These are phyloP conservation scores for Penicillium paradoxum DNA, from an alignment of 495 filamentous ascomycete genomes.

Conservation along the genomic window DNA sequence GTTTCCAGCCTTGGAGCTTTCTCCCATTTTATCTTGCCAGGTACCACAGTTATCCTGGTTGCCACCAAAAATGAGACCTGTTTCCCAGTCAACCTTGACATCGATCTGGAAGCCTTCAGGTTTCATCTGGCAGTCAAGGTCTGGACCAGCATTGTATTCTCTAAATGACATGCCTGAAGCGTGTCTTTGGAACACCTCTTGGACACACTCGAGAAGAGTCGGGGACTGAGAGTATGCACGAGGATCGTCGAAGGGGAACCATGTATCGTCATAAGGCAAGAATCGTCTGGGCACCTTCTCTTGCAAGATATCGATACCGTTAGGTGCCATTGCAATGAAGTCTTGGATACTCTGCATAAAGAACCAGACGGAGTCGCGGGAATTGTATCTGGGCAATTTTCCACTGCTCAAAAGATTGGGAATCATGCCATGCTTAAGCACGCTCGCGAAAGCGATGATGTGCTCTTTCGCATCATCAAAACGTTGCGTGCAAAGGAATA, in stretches of 20 bases:
- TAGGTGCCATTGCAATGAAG: conserved; percentile 76
- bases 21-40: conserved; percentile 99
- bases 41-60: conserved; percentile 95
- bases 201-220: conserved; percentile 80
- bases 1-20: conserved; percentile 81
- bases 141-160: conserved; percentile 88
- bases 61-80: conserved; percentile 88
- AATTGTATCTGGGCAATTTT: conserved; percentile 90
- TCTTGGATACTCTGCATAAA: conserved; percentile 93
- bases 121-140: conserved; percentile 90
- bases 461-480: conserved; percentile 87
- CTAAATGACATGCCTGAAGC: conserved; percentile 83
- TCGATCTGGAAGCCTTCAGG: conserved; percentile 86
- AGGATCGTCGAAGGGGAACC: conserved; percentile 74
- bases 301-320: conserved; percentile 68
- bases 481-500: conserved; percentile 83
- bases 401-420: conserved; percentile 89
- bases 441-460: conserved; percentile 91
- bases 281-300: conserved; percentile 82
- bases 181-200: conserved; percentile 89
- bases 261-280: conserved; percentile 90
- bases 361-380: conserved; percentile 96
- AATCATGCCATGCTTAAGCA: conserved; percentile 98
- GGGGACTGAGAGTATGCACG: conserved; percentile 81
- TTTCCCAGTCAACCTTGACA: conserved; percentile 86